Evolutionary conservation across 352 stramenopile genomes (phyloP).

Genomic region (Phytophthora quininea): DNA sequence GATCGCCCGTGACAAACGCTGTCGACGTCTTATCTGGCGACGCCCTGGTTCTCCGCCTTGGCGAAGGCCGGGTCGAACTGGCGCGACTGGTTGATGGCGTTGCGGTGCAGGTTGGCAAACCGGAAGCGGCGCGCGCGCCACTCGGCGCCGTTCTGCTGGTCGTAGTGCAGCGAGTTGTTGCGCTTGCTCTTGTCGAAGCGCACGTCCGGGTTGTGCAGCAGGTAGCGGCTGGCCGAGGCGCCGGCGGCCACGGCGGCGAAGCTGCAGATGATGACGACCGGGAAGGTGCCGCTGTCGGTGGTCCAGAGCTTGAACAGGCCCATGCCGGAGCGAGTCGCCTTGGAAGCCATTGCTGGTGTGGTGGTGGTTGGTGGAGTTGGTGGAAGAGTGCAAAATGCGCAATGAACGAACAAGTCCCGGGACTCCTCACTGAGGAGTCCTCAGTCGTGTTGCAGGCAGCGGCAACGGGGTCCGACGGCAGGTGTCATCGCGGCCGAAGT

Average conservation of each 20-base stretch:
- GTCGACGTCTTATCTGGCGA: conserved; percentile 34
- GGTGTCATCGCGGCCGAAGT: no score
- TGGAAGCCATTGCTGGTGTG: conserved; percentile 31
- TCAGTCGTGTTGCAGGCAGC: no score
- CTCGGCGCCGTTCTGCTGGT: conserved; percentile 28
- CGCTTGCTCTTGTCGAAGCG: conserved; percentile 47
- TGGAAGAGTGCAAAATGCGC: neutral
- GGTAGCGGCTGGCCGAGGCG: conserved; percentile 33
- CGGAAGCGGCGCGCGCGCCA: conserved; percentile 50
- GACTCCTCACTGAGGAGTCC: neutral
- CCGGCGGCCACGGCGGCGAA: conserved; percentile 38
- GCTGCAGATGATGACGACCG: conserved; percentile 45
- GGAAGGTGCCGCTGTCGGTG: conserved; percentile 54
- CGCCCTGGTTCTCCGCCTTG: conserved; percentile 54
- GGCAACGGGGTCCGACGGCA: no score
- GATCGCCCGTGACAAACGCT: neutral
- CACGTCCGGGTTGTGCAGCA: conserved; percentile 42
- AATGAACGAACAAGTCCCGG: conserved; percentile 55
- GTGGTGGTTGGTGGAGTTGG: conserved; percentile 10
- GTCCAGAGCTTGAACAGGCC: conserved; percentile 57
- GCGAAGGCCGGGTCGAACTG: conserved; percentile 57
- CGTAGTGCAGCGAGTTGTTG: conserved; percentile 42
- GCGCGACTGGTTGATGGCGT: conserved; percentile 68
- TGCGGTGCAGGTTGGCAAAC: conserved; percentile 54
- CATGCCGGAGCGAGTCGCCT: conserved; percentile 37